phyloP scores from a whole-genome alignment of 1,284 basidiomycete species.

The Malassezia obtusa region DNA sequence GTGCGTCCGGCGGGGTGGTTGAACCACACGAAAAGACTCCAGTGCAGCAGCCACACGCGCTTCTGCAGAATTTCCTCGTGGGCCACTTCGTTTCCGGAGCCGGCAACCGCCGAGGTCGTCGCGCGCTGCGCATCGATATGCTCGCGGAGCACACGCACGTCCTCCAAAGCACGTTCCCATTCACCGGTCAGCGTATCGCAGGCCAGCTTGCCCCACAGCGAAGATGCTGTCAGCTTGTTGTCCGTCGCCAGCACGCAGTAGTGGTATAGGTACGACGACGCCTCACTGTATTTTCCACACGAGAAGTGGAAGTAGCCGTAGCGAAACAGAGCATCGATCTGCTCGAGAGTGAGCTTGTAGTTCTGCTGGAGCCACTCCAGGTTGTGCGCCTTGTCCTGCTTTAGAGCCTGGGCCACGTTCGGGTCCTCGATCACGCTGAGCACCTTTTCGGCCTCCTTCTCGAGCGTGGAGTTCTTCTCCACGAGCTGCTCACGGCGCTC shows the following conservation, averaged over 20 bases:
- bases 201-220: constrained; percentile 96
- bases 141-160: constrained; percentile 85
- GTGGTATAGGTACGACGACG: constrained; percentile 95
- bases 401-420: constrained; percentile 69
- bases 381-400: constrained; percentile 93
- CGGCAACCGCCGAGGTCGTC: constrained; percentile 15
- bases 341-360: constrained; percentile 82
- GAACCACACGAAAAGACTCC: constrained; percentile 97
- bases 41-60: constrained; percentile 94
- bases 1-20: constrained; percentile 86
- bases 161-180: constrained; percentile 85
- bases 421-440: constrained; percentile 93
- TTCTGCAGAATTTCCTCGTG: constrained; percentile 69
- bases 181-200: constrained; percentile 88
- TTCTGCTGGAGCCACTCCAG: constrained; percentile 85
- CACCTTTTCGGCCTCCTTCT: constrained; percentile 80
- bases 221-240: constrained; percentile 78
- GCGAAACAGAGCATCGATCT: constrained; percentile 92
- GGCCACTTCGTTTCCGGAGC: constrained; percentile 10
- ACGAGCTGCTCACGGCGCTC: constrained; percentile 58
- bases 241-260: constrained; percentile 95
- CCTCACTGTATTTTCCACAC: constrained; percentile 87
- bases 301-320: constrained; percentile 98
- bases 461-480: constrained; percentile 69
- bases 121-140: constrained; percentile 59